A percentile compares a stretch with the other conserved stretches of the same genome.
These are phyloP conservation scores for Boechera stricta DNA, from an alignment of 345 rosid genomes.

Conservation along the genomic window DNA sequence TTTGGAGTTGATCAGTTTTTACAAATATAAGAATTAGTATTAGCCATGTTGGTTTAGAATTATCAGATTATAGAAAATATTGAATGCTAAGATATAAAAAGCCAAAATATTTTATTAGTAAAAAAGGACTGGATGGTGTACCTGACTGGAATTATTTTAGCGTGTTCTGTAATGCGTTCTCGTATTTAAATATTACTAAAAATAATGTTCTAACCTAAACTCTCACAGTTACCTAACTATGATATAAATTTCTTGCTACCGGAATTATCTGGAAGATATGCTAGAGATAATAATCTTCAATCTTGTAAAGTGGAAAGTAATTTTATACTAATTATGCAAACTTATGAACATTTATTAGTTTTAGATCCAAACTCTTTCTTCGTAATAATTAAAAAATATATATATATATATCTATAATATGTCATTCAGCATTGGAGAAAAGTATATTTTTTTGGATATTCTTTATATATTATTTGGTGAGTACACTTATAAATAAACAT, in stretches of 20 bases:
- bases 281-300: slow-evolving; percentile 5
- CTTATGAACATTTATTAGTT: background rate
- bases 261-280: background rate
- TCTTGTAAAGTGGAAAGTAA: background rate
- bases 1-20: slow-evolving; percentile 1
- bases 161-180: background rate
- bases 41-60: background rate
- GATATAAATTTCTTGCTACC: slow-evolving; percentile 12
- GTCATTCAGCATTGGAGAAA: background rate
- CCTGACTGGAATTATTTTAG: slow-evolving; percentile 17
- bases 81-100: background rate
- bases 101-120: slow-evolving; percentile 12
- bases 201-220: slow-evolving; percentile 30
- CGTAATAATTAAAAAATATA: background rate
- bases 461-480: too few relatives aligned
- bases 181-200: background rate
- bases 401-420: background rate
- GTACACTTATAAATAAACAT: too few relatives aligned
- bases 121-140: slow-evolving; percentile 25
- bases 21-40: background rate
- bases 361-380: background rate
- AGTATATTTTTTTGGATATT: too few relatives aligned
- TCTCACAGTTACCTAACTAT: slow-evolving; percentile 25
- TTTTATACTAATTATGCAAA: background rate
- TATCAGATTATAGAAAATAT: background rate